Evolutionary conservation across 805 yeast genomes (phyloP), one percentile per base, ranked within the genome.

Genomic region (Metschnikowia peoriensis): DNA sequence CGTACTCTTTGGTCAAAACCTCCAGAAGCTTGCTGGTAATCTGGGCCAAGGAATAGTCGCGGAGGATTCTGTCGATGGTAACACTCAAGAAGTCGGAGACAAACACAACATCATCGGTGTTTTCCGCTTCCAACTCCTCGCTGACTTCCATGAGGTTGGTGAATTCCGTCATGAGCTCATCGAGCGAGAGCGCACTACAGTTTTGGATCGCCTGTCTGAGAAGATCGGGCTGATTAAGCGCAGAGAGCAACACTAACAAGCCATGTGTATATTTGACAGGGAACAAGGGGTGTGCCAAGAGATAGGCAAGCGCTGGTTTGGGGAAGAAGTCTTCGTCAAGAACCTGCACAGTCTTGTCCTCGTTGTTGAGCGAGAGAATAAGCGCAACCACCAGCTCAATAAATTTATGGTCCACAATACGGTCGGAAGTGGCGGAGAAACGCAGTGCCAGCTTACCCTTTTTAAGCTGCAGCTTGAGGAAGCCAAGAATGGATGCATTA

Each of bases 251-350:
- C 14, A 73, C 63, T 42, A 93, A 69, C 43, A 92, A 66, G 1
- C 83, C 84, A 5, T 71, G 68, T 9, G 89, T 75, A 54, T 76
- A 79, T 16, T 76, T 70, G 14, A 73, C 67, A 9, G 97, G 97
- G 69, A 86, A 91, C 16, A 89, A 71, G 15, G 97, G 97, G 71
- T 93, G 96, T 2, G 97, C 88, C 56, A 93, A 75, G 35, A 92
- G 75, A 63, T 89, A 92, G 1, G 86, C 80, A 45, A 89, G 68
- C 2, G 90, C 75, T 45, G 70, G 70, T 61, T 85, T 84, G 47
- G 94, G 82, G 37, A 79, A 60, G 51, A 77, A 74, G 15, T 61
- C 64, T 12, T 61, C 62, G 44, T 61, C 52, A 9, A 53, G 49
- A 53, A 64, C 57, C 55, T 55, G 47, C n/a, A 78, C 64, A 55